Percentiles rank a stretch among this genome's conserved stretches.
These are phyloP conservation scores for Lyophyllum atratum DNA, from an alignment of 768 basidiomycete species.

Conservation along the genomic window DNA sequence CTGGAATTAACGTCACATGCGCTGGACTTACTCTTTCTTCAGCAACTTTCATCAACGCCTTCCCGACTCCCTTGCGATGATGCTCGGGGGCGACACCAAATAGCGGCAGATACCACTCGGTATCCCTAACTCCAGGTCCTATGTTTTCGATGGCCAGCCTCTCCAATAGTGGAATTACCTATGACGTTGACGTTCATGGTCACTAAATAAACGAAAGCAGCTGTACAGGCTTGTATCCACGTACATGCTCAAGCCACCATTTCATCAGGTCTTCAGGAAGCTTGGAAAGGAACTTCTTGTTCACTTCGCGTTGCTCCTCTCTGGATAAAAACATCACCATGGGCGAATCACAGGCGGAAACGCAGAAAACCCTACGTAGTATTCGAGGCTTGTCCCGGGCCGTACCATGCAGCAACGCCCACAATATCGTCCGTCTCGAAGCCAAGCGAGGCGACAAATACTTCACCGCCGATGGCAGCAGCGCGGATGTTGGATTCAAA, in stretches of 20 bases:
- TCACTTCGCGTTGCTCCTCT: conserved; percentile 28
- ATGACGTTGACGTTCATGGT: background rate
- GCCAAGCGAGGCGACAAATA: conserved; percentile 24
- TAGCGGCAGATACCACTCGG: conserved; percentile 29
- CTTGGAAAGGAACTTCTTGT: conserved; percentile 26
- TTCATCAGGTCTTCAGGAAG: conserved; percentile 15
- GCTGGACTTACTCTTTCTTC: conserved; percentile 22
- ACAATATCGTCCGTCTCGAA: conserved; percentile 24
- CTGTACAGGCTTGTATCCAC: background rate
- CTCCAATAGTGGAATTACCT: conserved; percentile 25
- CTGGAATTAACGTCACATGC: background rate
- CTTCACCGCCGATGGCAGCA: conserved; percentile 28
- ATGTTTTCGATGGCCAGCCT: conserved; percentile 17
- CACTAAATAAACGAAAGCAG: background rate
- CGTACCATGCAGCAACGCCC: conserved; percentile 32
- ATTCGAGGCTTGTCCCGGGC: conserved; percentile 25
- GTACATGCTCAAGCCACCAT: conserved; percentile 33
- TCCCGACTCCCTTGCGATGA: conserved; percentile 31
- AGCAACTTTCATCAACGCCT: conserved; percentile 22
- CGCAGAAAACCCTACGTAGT: conserved; percentile 20
- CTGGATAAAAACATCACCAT: conserved; percentile 2
- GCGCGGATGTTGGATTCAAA: conserved; percentile 21
- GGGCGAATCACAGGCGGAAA: background rate
- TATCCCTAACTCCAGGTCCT: conserved; percentile 19
- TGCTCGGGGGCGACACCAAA: conserved; percentile 29